Evolutionary conservation across 768 basidiomycete species (phyloP).

Genomic region (Arthromyces matolae): DNA sequence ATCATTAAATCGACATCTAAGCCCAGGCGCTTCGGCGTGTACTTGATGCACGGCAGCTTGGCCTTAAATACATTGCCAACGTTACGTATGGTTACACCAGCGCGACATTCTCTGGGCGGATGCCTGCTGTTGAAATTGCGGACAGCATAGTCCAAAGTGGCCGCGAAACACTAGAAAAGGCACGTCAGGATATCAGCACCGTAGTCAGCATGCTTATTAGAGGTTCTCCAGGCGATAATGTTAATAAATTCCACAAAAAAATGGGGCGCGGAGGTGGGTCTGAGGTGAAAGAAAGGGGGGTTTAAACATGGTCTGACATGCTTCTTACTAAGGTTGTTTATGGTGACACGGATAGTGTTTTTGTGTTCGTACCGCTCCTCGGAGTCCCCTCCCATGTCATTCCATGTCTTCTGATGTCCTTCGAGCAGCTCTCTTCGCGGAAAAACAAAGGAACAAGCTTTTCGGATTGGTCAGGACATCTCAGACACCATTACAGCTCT

Average conservation of each 20-base stretch:
- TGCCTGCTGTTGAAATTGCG: constrained; percentile 98
- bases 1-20: no score
- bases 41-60: constrained; percentile 87
- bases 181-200: constrained; percentile 21
- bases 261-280: constrained; percentile 73
- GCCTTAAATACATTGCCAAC: constrained; percentile 92
- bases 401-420: not conserved
- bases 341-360: constrained; percentile 96
- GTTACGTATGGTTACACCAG: constrained; percentile 96
- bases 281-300: no score
- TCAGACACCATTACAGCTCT: constrained; percentile 79
- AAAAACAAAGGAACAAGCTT: constrained; percentile 90
- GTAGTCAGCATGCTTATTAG: not conserved
- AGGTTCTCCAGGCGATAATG: constrained; percentile 62
- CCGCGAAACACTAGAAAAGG: constrained; percentile 93
- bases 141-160: constrained; percentile 98
- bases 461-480: constrained; percentile 89
- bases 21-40: constrained; percentile 66
- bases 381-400: not conserved
- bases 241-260: constrained; percentile 70
- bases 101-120: constrained; percentile 91
- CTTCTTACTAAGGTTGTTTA: constrained; percentile 71
- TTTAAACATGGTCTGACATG: no score
- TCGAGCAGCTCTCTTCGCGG: constrained; percentile 66
- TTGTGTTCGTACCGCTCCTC: constrained; percentile 30